phyloP scores from a whole-genome alignment of 768 basidiomycete genomes.

The Auricularia sp. region DNA sequence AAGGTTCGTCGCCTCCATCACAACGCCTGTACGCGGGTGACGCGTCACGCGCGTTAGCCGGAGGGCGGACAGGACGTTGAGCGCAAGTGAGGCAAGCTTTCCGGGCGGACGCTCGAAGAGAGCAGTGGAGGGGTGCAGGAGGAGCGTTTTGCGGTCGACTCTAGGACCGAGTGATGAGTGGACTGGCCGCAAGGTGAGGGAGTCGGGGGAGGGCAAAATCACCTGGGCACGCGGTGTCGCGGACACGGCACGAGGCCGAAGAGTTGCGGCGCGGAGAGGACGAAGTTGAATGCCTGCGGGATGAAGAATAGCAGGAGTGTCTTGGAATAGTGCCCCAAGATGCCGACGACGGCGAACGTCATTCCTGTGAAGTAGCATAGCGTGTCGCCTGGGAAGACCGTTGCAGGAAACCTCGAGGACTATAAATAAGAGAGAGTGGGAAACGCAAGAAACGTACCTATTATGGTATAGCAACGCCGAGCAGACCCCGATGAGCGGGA shows the following conservation, averaged over 20 bases:
- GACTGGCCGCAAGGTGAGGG: not conserved
- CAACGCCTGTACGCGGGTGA: conserved; percentile 42
- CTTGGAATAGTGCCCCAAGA: conserved; percentile 95
- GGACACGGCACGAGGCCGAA: conserved; percentile 93
- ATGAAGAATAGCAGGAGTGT: conserved; percentile 94
- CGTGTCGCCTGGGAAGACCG: conserved; percentile 92
- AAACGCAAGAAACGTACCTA: conserved; percentile 41
- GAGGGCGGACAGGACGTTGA: conserved; percentile 50
- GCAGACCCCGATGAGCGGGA: conserved; percentile 87
- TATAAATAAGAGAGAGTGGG: not conserved
- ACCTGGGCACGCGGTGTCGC: conserved; percentile 87
- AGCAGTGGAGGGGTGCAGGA: conserved; percentile 69
- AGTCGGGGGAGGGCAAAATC: conserved; percentile 14
- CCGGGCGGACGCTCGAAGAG: conserved; percentile 51
- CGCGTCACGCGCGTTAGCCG: conserved; percentile 56
- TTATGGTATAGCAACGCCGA: conserved; percentile 89
- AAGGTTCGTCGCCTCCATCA: conserved; percentile 73
- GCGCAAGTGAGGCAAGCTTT: conserved; percentile 38
- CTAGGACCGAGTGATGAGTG: conserved; percentile 26
- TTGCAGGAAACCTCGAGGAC: conserved; percentile 77
- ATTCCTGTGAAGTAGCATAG: conserved; percentile 96
- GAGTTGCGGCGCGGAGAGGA: conserved; percentile 88
- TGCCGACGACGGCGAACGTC: conserved; percentile 96
- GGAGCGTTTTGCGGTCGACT: conserved; percentile 61
- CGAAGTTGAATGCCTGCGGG: conserved; percentile 96